Evolutionary conservation across 208 protist genomes (phyloP).

Genomic region (Kentomonas sorsogonicus): DNA sequence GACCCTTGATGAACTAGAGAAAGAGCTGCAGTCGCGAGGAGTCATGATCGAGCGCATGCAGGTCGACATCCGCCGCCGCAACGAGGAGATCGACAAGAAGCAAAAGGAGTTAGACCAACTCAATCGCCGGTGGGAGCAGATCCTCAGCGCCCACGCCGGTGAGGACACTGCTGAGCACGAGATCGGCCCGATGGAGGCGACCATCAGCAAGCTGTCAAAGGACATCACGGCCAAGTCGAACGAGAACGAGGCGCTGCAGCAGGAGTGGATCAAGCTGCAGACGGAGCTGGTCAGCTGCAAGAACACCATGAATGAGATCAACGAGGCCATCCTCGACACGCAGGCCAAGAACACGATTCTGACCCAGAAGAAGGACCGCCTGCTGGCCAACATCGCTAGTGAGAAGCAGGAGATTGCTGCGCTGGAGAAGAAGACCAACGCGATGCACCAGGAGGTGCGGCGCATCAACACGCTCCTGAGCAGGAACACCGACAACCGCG

Average conservation of each 20-base stretch:
- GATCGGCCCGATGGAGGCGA: constrained; percentile 92
- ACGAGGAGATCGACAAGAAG: constrained; percentile 96
- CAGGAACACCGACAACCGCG: constrained; percentile 71
- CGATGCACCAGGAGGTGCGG: constrained; percentile 92
- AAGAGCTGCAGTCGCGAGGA: constrained; percentile 88
- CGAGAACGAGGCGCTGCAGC: constrained; percentile 92
- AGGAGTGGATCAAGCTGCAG: constrained; percentile 94
- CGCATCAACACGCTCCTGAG: constrained; percentile 89
- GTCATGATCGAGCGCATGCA: constrained; percentile 92
- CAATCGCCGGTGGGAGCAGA: constrained; percentile 92
- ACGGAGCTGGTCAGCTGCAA: constrained; percentile 92
- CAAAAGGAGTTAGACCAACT: constrained; percentile 94
- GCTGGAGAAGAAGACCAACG: constrained; percentile 78
- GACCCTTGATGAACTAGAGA: constrained; percentile 83
- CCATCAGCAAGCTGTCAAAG: constrained; percentile 92
- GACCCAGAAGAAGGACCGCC: constrained; percentile 83
- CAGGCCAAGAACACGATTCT: constrained; percentile 87
- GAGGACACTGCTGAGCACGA: constrained; percentile 74
- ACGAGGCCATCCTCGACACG: constrained; percentile 83
- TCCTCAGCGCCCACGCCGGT: constrained; percentile 56
- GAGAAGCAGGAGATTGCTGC: constrained; percentile 75
- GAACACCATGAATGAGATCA: constrained; percentile 84
- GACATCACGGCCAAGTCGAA: constrained; percentile 84
- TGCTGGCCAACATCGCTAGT: constrained; percentile 62
- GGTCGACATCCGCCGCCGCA: constrained; percentile 90